Evolutionary conservation across 1,284 basidiomycete genomes (phyloP).

Genomic region (Sporisorium sorghi): DNA sequence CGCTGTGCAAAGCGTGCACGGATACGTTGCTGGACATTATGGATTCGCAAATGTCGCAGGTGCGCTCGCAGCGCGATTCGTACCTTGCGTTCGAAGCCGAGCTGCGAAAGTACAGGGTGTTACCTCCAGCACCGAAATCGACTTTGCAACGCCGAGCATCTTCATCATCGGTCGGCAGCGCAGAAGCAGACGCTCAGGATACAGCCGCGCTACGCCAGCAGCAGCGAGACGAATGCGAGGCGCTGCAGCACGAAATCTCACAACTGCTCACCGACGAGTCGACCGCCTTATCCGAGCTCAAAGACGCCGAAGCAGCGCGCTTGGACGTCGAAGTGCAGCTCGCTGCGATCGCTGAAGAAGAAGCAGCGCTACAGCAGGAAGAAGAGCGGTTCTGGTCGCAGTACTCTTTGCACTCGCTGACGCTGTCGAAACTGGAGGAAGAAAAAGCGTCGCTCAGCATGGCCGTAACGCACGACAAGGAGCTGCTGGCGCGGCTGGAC

Average conservation of each 20-base stretch:
- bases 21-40: slow-evolving; percentile 82
- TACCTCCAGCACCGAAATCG: slow-evolving; percentile 16
- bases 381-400: slow-evolving; percentile 86
- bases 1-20: slow-evolving; percentile 93
- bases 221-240: slow-evolving; percentile 15
- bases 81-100: slow-evolving; percentile 70
- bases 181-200: slow-evolving; percentile 16
- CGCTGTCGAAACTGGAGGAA: slow-evolving; percentile 76
- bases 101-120: slow-evolving; percentile 42
- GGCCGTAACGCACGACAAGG: slow-evolving; percentile 71
- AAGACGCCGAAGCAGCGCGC: slow-evolving; percentile 61
- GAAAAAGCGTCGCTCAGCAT: slow-evolving; percentile 79
- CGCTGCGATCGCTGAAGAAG: slow-evolving; percentile 79
- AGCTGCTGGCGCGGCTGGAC: slow-evolving; percentile 83
- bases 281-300: slow-evolving; percentile 33
- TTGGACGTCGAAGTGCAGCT: slow-evolving; percentile 78
- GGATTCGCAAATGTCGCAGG: slow-evolving; percentile 85
- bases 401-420: slow-evolving; percentile 79
- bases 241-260: slow-evolving; percentile 32
- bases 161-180: slow-evolving; percentile 4
- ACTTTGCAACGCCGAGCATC: slow-evolving; percentile 11
- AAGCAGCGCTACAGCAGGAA: slow-evolving; percentile 80
- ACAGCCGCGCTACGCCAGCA: slow-evolving; percentile 9
- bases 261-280: slow-evolving; percentile 41
- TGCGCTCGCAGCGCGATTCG: slow-evolving; percentile 88